Conservation (phyloP, 169 alveolate species). For the Cryptosporidium tyzzeri region DNA sequence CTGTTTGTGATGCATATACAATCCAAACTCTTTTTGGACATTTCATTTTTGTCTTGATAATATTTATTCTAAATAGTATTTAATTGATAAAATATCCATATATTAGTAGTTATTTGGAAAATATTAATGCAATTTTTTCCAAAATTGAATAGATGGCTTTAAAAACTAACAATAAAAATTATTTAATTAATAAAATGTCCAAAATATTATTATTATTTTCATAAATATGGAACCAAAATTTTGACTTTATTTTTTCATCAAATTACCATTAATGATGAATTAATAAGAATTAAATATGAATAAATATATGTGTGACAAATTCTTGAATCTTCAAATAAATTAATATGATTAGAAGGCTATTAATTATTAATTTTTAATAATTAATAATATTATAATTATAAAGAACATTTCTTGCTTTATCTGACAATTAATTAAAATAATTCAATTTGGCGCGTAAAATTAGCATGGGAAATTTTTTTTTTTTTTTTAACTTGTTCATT, state of each 20-base stretch:
- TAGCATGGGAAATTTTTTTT: background rate
- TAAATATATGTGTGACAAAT: background rate
- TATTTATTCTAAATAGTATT: too few species aligned
- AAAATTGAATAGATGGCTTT: background rate
- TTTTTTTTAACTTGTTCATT: too few species aligned
- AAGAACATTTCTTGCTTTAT: background rate
- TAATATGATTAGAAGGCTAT: too few species aligned
- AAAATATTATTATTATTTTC: too few species aligned
- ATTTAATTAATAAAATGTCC: too few species aligned
- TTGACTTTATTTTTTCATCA: background rate
- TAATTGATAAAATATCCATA: too few species aligned
- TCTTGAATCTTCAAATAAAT: background rate
- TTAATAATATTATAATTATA: too few species aligned
- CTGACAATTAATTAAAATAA: slow-evolving; percentile 1
- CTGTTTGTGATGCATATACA: slow-evolving; percentile 71
- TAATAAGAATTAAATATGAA: background rate
- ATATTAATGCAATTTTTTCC: too few species aligned
- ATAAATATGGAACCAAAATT: background rate
- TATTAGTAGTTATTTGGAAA: too few species aligned
- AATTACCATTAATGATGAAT: too few species aligned
- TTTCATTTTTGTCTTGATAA: background rate
- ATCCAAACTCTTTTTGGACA: slow-evolving; percentile 74
- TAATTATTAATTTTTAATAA: too few species aligned
- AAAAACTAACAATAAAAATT: too few species aligned
- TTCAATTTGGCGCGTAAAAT: background rate